Percentiles rank a stretch among this genome's conserved stretches.
These are phyloP conservation scores for Hymenoscyphus salicellus DNA, from an alignment of 2,329 filamentous ascomycete species.

Conservation along the genomic window DNA sequence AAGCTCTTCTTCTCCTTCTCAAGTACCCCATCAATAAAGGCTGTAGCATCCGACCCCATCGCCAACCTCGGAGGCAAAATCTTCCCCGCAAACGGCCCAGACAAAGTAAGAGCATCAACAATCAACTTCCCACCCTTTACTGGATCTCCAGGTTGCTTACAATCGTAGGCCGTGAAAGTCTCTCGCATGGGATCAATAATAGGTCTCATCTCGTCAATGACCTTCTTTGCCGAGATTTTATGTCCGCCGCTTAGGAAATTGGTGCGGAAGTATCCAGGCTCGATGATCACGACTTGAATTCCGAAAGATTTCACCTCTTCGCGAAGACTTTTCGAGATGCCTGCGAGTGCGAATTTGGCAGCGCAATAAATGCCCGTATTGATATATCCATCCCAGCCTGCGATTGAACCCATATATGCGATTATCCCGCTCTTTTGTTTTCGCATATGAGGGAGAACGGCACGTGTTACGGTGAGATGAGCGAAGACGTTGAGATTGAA, in stretches of 20 bases:
- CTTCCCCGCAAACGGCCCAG: conserved; percentile 36
- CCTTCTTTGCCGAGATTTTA: background rate
- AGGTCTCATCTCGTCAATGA: conserved; percentile 6
- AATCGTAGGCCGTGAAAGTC: conserved; percentile 24
- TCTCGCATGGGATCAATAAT: conserved; percentile 11
- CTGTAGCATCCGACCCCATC: conserved; percentile 38
- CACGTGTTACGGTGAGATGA: conserved; percentile 46
- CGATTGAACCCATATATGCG: conserved; percentile 48
- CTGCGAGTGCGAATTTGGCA: conserved; percentile 46
- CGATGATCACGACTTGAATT: conserved; percentile 45
- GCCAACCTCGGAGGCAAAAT: conserved; percentile 34
- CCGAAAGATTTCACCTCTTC: conserved; percentile 44
- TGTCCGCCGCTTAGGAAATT: conserved; percentile 40
- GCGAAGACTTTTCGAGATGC: conserved; percentile 43
- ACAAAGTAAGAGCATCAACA: conserved; percentile 38
- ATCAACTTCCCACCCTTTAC: conserved; percentile 39
- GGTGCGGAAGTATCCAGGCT: conserved; percentile 51
- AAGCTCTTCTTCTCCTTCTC: conserved; percentile 20
- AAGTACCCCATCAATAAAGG: conserved; percentile 30
- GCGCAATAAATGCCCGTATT: conserved; percentile 45
- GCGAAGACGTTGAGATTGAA: conserved; percentile 57
- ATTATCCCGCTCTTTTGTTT: conserved; percentile 42
- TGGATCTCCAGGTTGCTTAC: conserved; percentile 41
- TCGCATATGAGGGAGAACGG: conserved; percentile 47
- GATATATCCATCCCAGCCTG: conserved; percentile 40